Base-by-base conservation (phyloP, 257 asterid genomes). In the Penstemon newberryi region DNA sequence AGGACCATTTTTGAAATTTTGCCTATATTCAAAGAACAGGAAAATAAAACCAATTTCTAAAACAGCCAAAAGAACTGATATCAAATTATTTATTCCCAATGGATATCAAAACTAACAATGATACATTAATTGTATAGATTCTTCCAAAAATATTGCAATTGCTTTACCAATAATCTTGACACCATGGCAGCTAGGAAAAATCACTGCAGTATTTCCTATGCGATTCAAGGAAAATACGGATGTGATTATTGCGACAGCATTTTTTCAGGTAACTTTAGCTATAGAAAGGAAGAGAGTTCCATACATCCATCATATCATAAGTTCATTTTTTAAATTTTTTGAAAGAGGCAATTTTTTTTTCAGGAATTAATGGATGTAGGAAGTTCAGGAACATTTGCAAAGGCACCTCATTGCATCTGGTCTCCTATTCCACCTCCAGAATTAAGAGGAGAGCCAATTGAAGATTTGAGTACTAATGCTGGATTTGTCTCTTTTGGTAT, bases 401-500 rank as follows among this genome's bases (percentile, higher is more conserved):
- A 86, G 74, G 92, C 95, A 71, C 98, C 97, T 57, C 86, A 74
- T 67, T 93, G 96, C 80, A 72, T 60, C 79, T 93, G 97, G 98
- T 88, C 97, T 11, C 90, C 89, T 69, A 85, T 79, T 82, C 98
- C 97, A 10, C 97, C 98, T 55, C 83, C 86, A 3, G 97, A 93
- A 60, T 63, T 90, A 69, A 85, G 96, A 78, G 98, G 97, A 72
- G 97, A 88, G 84, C 67, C 73, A 47, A 90, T 93, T 63, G 88
- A 86, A 76, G 97, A 90, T 59, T 84, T 93, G 40, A 82, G 95
- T 83, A 93, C 97, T 52, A 88, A 88, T 60, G 93, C 87, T 49
- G 98, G 97, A 64, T 93, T 93, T 70, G 88, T 88, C 60, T 83
- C 92, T 69, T 93, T 90, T 55, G 97, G 98, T 90, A 88, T 49